phyloP scores from a whole-genome alignment of 768 basidiomycete genomes.

The Nevesoporus exiguus region DNA sequence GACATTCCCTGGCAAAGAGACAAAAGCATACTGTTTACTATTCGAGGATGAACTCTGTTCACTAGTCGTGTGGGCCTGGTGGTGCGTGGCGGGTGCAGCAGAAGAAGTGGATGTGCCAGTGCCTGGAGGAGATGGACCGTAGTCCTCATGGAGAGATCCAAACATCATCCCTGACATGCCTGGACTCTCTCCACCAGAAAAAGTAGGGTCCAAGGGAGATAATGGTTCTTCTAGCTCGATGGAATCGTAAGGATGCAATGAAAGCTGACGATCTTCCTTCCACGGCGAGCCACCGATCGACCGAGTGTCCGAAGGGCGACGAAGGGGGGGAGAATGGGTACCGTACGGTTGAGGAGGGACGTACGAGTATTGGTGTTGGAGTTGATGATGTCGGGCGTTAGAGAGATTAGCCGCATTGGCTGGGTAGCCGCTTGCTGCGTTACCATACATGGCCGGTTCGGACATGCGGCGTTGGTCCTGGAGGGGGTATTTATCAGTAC shows the following conservation, averaged over 20 bases:
- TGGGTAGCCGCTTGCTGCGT: conserved; percentile 38
- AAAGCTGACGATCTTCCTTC: conserved; percentile 31
- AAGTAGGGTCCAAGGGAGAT: conserved; percentile 54
- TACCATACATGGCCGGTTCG: conserved; percentile 53
- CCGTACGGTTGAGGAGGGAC: conserved; percentile 34
- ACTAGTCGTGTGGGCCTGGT: conserved; percentile 16
- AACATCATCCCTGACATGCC: conserved; percentile 35
- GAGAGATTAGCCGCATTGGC: conserved; percentile 31
- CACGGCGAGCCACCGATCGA: conserved; percentile 38
- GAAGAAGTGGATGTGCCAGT: conserved; percentile 61
- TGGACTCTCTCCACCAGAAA: conserved; percentile 42
- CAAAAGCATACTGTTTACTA: conserved; percentile 78
- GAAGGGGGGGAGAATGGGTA: conserved; percentile 42
- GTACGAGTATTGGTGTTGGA: conserved; percentile 38
- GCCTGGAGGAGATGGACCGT: conserved; percentile 60
- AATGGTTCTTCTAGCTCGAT: conserved; percentile 45
- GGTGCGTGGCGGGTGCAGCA: conserved; percentile 32
- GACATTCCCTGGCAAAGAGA: conserved; percentile 74
- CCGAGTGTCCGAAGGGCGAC: conserved; percentile 43
- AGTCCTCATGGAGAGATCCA: conserved; percentile 46
- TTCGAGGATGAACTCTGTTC: conserved; percentile 36
- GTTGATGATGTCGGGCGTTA: conserved; percentile 39
- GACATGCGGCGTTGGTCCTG: conserved; percentile 68
- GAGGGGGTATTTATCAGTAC: conserved; percentile 35
- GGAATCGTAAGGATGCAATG: conserved; percentile 33